phyloP scores from a whole-genome alignment of 2,329 filamentous ascomycete species.

The Mycocentrospora acerina region DNA sequence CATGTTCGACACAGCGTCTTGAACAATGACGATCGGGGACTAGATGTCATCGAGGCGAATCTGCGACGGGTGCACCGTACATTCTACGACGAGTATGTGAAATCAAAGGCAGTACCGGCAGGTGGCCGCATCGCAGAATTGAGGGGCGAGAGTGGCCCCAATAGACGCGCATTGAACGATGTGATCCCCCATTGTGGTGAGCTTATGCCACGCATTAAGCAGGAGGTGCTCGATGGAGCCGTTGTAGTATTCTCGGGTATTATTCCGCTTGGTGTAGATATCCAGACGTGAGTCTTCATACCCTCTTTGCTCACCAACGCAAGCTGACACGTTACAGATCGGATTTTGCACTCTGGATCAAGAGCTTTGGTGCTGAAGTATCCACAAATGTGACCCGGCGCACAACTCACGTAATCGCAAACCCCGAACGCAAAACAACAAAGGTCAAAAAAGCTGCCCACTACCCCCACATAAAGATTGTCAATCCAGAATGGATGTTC shows the following conservation, averaged over 20 bases:
- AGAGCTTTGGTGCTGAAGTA: slow-evolving; percentile 77
- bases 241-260: slow-evolving; percentile 88
- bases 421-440: slow-evolving; percentile 72
- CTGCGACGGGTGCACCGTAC: slow-evolving; percentile 72
- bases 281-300: slow-evolving; percentile 55
- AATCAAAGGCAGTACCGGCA: slow-evolving; percentile 45
- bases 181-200: slow-evolving; percentile 81
- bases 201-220: slow-evolving; percentile 82
- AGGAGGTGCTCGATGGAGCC: slow-evolving; percentile 70
- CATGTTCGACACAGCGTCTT: slow-evolving; percentile 73
- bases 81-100: slow-evolving; percentile 84
- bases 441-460: slow-evolving; percentile 87
- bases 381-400: slow-evolving; percentile 56
- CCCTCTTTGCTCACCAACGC: too few relatives aligned
- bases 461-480: slow-evolving; percentile 81
- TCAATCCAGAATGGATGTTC: slow-evolving; percentile 85
- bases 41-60: slow-evolving; percentile 73
- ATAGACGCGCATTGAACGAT: slow-evolving; percentile 50
- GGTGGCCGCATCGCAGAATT: slow-evolving; percentile 52
- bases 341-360: slow-evolving; percentile 84
- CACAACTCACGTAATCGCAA: slow-evolving; percentile 72
- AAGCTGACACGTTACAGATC: slow-evolving; percentile 51
- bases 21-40: slow-evolving; percentile 83
- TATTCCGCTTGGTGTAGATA: slow-evolving; percentile 77
- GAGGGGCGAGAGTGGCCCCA: slow-evolving; percentile 53